These are phyloP conservation scores for Phytophthora sp. DNA, from an alignment of 352 stramenopile genomes.

Conservation along the genomic window DNA sequence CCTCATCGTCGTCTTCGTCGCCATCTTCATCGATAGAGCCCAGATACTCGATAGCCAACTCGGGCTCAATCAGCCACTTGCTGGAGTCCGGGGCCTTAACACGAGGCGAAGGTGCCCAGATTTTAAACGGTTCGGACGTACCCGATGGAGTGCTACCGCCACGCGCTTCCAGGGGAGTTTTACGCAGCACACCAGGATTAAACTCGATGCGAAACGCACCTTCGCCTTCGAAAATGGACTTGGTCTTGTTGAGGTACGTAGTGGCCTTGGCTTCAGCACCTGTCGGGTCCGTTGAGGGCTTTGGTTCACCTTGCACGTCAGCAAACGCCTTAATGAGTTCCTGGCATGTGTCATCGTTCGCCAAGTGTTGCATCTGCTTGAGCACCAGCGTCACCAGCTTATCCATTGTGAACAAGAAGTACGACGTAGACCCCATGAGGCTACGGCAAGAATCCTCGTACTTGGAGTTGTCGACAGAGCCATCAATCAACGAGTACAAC, in stretches of 20 bases:
- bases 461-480: constrained; percentile 86
- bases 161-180: constrained; percentile 69
- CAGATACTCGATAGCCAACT: constrained; percentile 81
- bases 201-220: constrained; percentile 88
- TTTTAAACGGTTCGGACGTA: constrained; percentile 60
- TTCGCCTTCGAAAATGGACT: constrained; percentile 84
- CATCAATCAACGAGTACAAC: constrained; percentile 87
- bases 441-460: constrained; percentile 90
- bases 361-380: constrained; percentile 90
- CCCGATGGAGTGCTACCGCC: constrained; percentile 49
- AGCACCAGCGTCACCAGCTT: constrained; percentile 86
- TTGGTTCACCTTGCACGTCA: constrained; percentile 49
- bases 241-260: constrained; percentile 78
- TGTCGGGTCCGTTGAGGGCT: constrained; percentile 34
- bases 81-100: constrained; percentile 71
- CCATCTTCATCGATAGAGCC: constrained; percentile 81
- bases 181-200: constrained; percentile 76
- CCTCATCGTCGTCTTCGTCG: constrained; percentile 71
- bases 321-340: constrained; percentile 80
- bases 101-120: constrained; percentile 84
- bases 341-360: constrained; percentile 81
- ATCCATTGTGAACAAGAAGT: constrained; percentile 93
- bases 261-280: constrained; percentile 41
- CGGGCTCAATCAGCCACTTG: constrained; percentile 85
- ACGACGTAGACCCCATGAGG: constrained; percentile 90